Base-by-base conservation (phyloP, 345 rosid genomes). In the Brassica cretica region DNA sequence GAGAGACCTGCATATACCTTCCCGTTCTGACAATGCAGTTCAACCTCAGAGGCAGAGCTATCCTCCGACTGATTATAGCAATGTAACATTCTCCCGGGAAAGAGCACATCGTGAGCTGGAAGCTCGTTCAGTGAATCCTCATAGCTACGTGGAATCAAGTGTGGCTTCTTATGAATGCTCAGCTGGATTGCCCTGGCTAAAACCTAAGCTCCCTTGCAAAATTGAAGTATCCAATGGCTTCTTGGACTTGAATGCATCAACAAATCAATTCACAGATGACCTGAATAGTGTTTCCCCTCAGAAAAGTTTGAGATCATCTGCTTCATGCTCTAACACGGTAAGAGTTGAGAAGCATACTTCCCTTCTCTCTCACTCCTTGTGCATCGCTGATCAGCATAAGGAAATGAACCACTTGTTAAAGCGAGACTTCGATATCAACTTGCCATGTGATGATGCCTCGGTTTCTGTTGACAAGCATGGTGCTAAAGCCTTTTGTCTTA, bases 381-480 rank as follows among this genome's bases (percentile, higher is more conserved):
- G 44, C 8, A 8, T 37, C 2, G 11, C 44, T 37, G 44, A 41
- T 11, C 49, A 41, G 10, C 66, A 10, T 24, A 78, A 62, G 61
- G 81, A 71, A 55, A 62, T 56, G 44, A 65, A 65, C 29, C 53
- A 18, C 60, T 66, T 46, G 55, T 30, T 67, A 0, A 78, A 67
- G 68, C 61, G 69, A 21, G 68, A 73, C 69, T 68, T 92, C 51
- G 92, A 94, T 85, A 94, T 94, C 60, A 94, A 94, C 88, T 77
- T 89, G 80, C 97, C 98, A 68, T 91, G 85, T 75, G 92, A 89
- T 81, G 79, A 89, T 82, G 79, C 76, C 72, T 80, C 80, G 12
- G 81, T 78, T 86, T 76, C 89, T 62, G 91, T 87, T 30, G 80
- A 61, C 80, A 74, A 81, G 64, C 78, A 33, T 51, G 65, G 15